Evolutionary conservation across 768 basidiomycete genomes (phyloP).

Genomic region (Cystofilobasidium ferigula): DNA sequence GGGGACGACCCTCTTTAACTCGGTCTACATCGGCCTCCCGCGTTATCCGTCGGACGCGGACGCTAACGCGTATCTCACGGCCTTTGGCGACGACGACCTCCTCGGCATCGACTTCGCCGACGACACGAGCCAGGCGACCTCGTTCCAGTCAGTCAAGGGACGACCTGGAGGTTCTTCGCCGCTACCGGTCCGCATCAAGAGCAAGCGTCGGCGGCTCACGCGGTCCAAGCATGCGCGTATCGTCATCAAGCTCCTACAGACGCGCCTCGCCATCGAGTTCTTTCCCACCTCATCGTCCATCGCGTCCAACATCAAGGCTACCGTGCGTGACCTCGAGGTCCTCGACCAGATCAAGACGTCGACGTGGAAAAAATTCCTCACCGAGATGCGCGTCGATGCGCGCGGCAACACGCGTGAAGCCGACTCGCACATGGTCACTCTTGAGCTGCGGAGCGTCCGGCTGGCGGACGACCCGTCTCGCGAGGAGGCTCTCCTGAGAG

Average conservation of each 20-base stretch:
- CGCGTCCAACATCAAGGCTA: constrained; percentile 57
- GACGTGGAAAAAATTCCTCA: constrained; percentile 96
- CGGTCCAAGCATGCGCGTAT: constrained; percentile 70
- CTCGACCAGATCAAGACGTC: constrained; percentile 96
- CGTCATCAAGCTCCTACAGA: constrained; percentile 61
- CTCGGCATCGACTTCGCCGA: constrained; percentile 60
- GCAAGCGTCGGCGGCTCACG: constrained; percentile 40
- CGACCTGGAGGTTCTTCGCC: constrained; percentile 18
- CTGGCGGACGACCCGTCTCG: constrained; percentile 55
- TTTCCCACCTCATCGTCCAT: constrained; percentile 47
- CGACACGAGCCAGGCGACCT: constrained; percentile 58
- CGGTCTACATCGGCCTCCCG: constrained; percentile 82
- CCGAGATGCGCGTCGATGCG: constrained; percentile 69
- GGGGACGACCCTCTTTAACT: constrained; percentile 76
- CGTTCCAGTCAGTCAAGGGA: constrained; percentile 67
- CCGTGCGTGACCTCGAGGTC: constrained; percentile 68
- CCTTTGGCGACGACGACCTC: constrained; percentile 67
- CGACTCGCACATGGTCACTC: constrained; percentile 81
- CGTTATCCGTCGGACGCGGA: constrained; percentile 64
- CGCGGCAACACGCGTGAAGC: constrained; percentile 81
- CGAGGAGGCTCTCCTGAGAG: constrained; percentile 59
- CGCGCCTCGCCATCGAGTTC: constrained; percentile 51
- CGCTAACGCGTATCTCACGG: constrained; percentile 65
- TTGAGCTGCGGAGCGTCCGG: constrained; percentile 63
- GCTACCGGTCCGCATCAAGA: background rate